These are phyloP conservation scores for Aspergillus brasiliensis DNA, from an alignment of 2,329 filamentous ascomycete species.

Conservation along the genomic window DNA sequence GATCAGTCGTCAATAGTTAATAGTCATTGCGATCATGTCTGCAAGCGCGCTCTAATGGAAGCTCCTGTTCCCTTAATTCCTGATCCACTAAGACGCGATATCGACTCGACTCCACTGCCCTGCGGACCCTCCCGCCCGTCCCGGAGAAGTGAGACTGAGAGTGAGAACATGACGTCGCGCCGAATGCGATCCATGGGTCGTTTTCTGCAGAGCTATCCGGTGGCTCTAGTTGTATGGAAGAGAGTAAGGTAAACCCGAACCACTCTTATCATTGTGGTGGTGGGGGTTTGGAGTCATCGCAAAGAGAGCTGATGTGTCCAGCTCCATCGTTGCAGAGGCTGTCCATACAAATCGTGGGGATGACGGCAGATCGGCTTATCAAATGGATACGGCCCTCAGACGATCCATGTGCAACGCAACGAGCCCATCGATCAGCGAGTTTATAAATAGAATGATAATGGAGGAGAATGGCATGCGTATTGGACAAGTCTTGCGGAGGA, in stretches of 20 bases:
- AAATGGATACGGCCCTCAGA: not conserved
- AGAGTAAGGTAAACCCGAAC: not conserved
- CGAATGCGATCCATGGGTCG: not conserved
- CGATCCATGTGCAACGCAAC: constrained; percentile 3
- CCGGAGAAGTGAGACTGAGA: not conserved
- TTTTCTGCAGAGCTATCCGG: not conserved
- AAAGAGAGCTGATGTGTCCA: not conserved
- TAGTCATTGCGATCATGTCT: not conserved
- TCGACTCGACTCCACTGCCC: constrained; percentile 2
- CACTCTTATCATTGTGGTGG: not conserved
- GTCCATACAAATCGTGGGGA: not conserved
- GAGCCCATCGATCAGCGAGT: not conserved
- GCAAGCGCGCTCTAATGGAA: not conserved
- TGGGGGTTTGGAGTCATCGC: not conserved
- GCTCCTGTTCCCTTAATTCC: not conserved
- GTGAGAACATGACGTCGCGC: not conserved
- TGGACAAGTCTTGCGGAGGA: not conserved
- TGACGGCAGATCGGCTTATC: constrained; percentile 1
- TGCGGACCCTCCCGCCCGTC: constrained; percentile 8
- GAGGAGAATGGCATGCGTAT: not conserved
- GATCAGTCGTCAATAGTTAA: not conserved
- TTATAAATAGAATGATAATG: constrained; percentile 1
- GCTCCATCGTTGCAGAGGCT: not conserved
- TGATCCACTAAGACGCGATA: not conserved
- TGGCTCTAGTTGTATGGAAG: not conserved